phyloP scores from a whole-genome alignment of 805 yeast species.

The Teunomyces funiuensis region DNA sequence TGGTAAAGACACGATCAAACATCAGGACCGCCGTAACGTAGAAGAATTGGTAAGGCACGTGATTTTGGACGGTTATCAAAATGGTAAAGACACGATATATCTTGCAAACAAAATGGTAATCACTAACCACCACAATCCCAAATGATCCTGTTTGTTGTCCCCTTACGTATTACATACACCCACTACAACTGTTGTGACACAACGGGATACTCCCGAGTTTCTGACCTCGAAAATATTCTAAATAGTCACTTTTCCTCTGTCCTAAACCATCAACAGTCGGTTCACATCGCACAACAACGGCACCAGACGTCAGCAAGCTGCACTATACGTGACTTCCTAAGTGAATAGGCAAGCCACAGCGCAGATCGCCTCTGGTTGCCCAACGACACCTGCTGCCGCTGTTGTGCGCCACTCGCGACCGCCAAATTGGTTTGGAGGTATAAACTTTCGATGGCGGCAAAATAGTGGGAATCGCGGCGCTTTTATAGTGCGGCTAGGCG shows the following conservation, averaged over 20 bases:
- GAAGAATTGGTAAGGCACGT: too few species aligned
- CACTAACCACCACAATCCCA: too few species aligned
- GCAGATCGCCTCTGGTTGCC: constrained; percentile 20
- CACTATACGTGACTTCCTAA: constrained; percentile 32
- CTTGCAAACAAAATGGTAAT: background rate
- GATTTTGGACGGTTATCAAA: too few species aligned
- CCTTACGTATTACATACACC: too few species aligned
- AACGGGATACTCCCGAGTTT: constrained; percentile 46
- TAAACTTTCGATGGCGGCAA: constrained; percentile 30
- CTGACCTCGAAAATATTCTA: constrained; percentile 39
- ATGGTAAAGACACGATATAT: too few species aligned
- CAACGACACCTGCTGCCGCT: constrained; percentile 16
- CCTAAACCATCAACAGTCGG: constrained; percentile 33
- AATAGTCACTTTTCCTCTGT: constrained; percentile 39
- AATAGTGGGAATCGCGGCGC: background rate
- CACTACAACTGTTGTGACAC: constrained; percentile 44
- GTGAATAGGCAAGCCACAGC: constrained; percentile 36
- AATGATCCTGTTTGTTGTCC: too few species aligned
- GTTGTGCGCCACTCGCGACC: constrained; percentile 17
- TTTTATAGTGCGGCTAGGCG: background rate
- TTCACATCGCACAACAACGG: constrained; percentile 18
- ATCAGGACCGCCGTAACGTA: too few species aligned
- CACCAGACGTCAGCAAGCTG: too few species aligned
- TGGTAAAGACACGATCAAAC: too few species aligned
- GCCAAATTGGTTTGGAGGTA: constrained; percentile 37